These are phyloP conservation scores for Dothideomycetes sp. DNA, from an alignment of 2,329 filamentous ascomycete species.

Conservation along the genomic window DNA sequence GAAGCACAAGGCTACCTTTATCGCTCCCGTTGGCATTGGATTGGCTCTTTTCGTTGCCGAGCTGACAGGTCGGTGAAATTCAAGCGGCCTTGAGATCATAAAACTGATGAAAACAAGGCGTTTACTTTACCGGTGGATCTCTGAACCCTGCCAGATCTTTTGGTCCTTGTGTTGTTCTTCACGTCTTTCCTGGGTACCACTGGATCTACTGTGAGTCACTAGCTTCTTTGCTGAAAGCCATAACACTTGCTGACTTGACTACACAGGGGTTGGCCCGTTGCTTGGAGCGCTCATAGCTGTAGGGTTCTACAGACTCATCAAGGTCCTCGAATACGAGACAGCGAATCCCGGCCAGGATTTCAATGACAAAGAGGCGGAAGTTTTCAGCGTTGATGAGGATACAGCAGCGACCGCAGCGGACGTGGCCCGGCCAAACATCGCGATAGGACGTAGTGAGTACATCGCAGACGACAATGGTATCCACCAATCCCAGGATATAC, in stretches of 20 bases:
- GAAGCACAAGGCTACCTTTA: slow-evolving; percentile 31
- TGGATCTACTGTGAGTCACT: slow-evolving; percentile 14
- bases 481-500: slow-evolving; percentile 10
- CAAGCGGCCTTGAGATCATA: neutral
- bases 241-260: neutral
- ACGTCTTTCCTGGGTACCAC: slow-evolving; percentile 19
- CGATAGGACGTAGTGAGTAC: slow-evolving; percentile 13
- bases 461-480: slow-evolving; percentile 8
- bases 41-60: slow-evolving; percentile 35
- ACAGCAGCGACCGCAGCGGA: slow-evolving; percentile 20
- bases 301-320: slow-evolving; percentile 38
- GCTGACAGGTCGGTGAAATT: slow-evolving; percentile 23
- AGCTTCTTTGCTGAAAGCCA: too few species aligned
- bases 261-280: slow-evolving; percentile 30
- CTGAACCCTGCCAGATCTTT: slow-evolving; percentile 26
- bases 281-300: slow-evolving; percentile 36
- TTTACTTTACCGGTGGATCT: slow-evolving; percentile 30
- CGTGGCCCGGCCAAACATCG: slow-evolving; percentile 17
- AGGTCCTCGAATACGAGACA: slow-evolving; percentile 38
- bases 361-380: slow-evolving; percentile 30
- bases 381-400: slow-evolving; percentile 24
- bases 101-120: slow-evolving; percentile 17
- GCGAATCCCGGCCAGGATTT: slow-evolving; percentile 38
- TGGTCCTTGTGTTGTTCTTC: slow-evolving; percentile 19
- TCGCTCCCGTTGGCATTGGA: slow-evolving; percentile 30